Base-by-base conservation (phyloP, 1,284 basidiomycete species). In the Takashimella tepidaria region DNA sequence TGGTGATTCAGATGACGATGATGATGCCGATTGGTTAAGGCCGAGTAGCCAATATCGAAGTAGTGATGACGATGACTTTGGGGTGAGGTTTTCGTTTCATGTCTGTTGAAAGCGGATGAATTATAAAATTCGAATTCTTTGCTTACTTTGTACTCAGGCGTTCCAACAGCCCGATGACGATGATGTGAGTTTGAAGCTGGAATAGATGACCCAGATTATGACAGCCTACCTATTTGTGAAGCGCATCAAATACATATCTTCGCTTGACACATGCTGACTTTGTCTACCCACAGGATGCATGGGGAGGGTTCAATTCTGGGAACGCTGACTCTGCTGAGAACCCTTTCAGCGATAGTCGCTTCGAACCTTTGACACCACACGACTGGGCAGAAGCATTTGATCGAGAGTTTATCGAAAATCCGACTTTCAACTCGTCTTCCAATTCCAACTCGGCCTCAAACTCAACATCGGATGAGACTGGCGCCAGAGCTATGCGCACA, bases 361-460 rank as follows among this genome's bases (percentile, higher is more conserved):
- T 70, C 46, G 41, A 60, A 53, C 53, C 69, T 58, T 20, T 74
- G 12, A 72, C 70, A 1, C 70, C 72, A 8, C 62, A 62, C 41
- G 70, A 73, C 53, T 74, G 72, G 72, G 70, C 71, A 3, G 67
- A 70, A 50, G 62, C 67, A 13, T 72, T 72, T 52, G 66, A 70
- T 40, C 58, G 62, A 21, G 69, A 70, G 42, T 74, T 60, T 67
- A 54, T 48, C 51, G 31, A 8, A 8, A 16, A 19, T 49, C 48
- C 37, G 45, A 21, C 40, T 41, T 23, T 26, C 13, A 23, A 26
- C 10, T 25, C 40, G 3, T n/a, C 20, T 3, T 45, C 46, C 16
- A n/a, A 8, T 8, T 8, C 31, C 10, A 37, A 37, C 31, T 37
- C 31, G 8, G 8, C 31, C 31, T 37, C 31, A 8, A 16, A 37